Conservation (phyloP, 2,329 filamentous ascomycete species). For the Sclerotinia nivalis region DNA sequence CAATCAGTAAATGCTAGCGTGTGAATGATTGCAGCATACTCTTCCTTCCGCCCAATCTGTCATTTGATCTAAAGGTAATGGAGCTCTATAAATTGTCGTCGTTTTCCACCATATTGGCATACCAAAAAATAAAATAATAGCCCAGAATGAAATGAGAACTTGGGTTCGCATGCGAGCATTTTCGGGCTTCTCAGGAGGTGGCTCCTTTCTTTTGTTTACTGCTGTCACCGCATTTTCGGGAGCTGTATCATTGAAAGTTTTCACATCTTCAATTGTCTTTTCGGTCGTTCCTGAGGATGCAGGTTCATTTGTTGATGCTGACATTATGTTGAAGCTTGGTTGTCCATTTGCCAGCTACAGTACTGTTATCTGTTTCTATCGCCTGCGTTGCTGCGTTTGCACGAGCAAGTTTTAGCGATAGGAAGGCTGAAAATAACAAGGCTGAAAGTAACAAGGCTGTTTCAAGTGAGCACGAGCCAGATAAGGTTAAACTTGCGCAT, state of each 20-base stretch:
- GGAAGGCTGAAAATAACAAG: not conserved
- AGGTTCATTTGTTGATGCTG: conserved; percentile 29
- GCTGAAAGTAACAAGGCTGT: not conserved
- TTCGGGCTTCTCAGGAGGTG: conserved; percentile 76
- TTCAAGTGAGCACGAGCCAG: not conserved
- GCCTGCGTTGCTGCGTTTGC: not conserved
- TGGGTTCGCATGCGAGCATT: conserved; percentile 68
- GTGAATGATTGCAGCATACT: conserved; percentile 51
- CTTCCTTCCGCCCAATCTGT: conserved; percentile 87
- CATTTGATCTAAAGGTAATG: conserved; percentile 83
- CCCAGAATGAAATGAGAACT: conserved; percentile 89
- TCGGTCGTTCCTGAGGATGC: conserved; percentile 22
- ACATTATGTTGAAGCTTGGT: conserved; percentile 28
- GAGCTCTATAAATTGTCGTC: conserved; percentile 86
- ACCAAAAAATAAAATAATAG: conserved; percentile 77
- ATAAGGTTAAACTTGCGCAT: not conserved
- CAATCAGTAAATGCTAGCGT: conserved; percentile 21
- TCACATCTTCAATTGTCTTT: conserved; percentile 15
- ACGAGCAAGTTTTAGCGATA: conserved; percentile 15
- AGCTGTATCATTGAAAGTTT: conserved; percentile 23
- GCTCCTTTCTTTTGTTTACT: conserved; percentile 38
- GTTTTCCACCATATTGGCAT: conserved; percentile 96
- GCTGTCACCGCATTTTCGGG: conserved; percentile 35
- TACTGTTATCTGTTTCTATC: not conserved
- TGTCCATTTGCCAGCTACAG: conserved; percentile 11